phyloP scores from a whole-genome alignment of 345 rosid genomes.

The Nephelium lappaceum region DNA sequence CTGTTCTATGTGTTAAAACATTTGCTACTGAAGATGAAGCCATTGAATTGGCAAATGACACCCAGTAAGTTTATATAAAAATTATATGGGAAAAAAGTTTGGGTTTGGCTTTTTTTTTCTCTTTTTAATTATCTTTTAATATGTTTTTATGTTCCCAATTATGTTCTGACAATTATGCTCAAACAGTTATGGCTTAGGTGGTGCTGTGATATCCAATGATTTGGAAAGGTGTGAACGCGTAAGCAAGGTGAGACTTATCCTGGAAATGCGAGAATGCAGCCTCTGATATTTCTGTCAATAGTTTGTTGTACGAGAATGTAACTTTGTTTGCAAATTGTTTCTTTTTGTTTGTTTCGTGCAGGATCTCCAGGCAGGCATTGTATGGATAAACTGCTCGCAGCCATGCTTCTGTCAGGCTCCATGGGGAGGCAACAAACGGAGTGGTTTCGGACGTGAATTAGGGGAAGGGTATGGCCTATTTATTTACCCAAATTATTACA shows the following conservation, averaged over 20 bases:
- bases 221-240: conserved; percentile 91
- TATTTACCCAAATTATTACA: conserved; percentile 7
- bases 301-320: neutral
- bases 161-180: conserved; percentile 19
- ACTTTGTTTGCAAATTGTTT: neutral
- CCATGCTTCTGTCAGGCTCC: conserved; percentile 98
- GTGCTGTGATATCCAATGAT: conserved; percentile 90
- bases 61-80: conserved; percentile 64
- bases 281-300: neutral
- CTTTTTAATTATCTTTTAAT: neutral
- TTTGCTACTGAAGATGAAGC: conserved; percentile 95
- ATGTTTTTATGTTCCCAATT: neutral
- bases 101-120: neutral
- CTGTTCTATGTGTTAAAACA: conserved; percentile 89
- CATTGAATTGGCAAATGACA: conserved; percentile 87
- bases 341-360: conserved; percentile 31
- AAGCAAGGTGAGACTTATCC: conserved; percentile 64
- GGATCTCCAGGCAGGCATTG: conserved; percentile 81
- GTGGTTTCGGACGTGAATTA: conserved; percentile 97
- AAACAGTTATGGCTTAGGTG: conserved; percentile 75
- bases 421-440: conserved; percentile 97
- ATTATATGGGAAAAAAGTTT: neutral
- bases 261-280: neutral
- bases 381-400: conserved; percentile 98
- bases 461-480: conserved; percentile 77